Conservation (phyloP, 2,329 filamentous ascomycete genomes). For the Aspergillus tanneri region DNA sequence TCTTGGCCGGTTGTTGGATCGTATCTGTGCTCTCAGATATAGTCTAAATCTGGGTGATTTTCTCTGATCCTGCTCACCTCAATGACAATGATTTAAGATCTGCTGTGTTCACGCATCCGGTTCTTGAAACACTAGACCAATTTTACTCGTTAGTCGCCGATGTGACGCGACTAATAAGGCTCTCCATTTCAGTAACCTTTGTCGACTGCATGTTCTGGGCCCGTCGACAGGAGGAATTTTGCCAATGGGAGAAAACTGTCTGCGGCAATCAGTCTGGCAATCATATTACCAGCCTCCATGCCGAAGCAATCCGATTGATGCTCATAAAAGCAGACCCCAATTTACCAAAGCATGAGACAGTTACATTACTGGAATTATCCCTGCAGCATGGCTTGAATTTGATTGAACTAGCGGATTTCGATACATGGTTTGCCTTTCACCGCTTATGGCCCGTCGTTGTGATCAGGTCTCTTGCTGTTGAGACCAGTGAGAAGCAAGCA, state of each 20-base stretch:
- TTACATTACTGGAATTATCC: neutral
- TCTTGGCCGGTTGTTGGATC: conserved; percentile 18
- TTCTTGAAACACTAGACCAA: conserved; percentile 15
- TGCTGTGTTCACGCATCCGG: conserved; percentile 8
- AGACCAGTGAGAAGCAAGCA: neutral
- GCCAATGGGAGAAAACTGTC: neutral
- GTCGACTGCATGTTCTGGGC: neutral
- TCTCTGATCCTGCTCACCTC: conserved; percentile 5
- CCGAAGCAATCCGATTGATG: neutral
- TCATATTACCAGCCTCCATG: neutral
- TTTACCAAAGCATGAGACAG: neutral
- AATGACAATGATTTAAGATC: neutral
- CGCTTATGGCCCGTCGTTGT: neutral
- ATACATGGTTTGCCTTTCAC: neutral
- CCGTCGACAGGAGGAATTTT: neutral
- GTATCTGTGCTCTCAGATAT: neutral
- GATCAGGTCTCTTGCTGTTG: neutral
- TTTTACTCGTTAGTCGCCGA: conserved; percentile 19
- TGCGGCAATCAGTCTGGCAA: neutral
- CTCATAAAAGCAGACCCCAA: neutral
- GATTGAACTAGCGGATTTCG: too few relatives aligned
- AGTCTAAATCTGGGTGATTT: conserved; percentile 4
- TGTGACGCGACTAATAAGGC: conserved; percentile 14
- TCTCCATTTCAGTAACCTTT: neutral
- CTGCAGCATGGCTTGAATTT: neutral